A percentile compares a stretch with the other conserved stretches of the same genome.
Evolutionary conservation across 495 filamentous ascomycete species (phyloP).

Genomic region (Talaromyces ruber): DNA sequence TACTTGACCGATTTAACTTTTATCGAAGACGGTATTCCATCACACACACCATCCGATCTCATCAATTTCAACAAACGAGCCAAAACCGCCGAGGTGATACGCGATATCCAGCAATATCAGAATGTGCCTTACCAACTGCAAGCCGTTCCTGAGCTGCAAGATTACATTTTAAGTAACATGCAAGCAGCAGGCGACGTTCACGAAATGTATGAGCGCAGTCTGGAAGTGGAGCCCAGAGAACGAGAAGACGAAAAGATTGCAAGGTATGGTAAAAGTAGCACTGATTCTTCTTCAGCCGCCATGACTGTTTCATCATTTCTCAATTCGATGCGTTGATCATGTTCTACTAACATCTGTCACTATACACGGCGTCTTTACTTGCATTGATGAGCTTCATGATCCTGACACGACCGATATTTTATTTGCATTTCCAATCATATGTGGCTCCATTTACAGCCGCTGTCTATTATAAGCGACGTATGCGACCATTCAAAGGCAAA

Average conservation of each 20-base stretch:
- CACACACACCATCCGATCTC: constrained; percentile 84
- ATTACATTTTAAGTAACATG: constrained; percentile 95
- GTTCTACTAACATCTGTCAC: constrained; percentile 4
- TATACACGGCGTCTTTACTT: neutral
- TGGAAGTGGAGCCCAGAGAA: constrained; percentile 88
- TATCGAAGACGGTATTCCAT: constrained; percentile 96
- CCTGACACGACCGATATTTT: neutral
- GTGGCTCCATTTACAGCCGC: neutral
- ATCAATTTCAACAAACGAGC: constrained; percentile 98
- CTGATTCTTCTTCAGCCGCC: constrained; percentile 22
- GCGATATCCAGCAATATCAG: constrained; percentile 97
- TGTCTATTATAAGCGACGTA: neutral
- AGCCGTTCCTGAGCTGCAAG: constrained; percentile 84
- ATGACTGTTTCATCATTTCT: constrained; percentile 28
- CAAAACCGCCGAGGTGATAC: constrained; percentile 96
- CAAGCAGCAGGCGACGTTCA: constrained; percentile 89
- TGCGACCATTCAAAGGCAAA: neutral
- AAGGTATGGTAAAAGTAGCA: constrained; percentile 48
- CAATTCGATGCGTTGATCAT: constrained; percentile 25
- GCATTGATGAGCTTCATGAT: neutral
- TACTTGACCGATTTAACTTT: constrained; percentile 98
- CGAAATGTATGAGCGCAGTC: constrained; percentile 96
- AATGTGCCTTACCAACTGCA: constrained; percentile 89
- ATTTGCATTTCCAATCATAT: neutral
- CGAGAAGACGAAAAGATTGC: constrained; percentile 92